Evolutionary conservation across 352 stramenopile species (phyloP), one percentile per base, ranked within the genome.

Genomic region (Phytophthora pluvialis): DNA sequence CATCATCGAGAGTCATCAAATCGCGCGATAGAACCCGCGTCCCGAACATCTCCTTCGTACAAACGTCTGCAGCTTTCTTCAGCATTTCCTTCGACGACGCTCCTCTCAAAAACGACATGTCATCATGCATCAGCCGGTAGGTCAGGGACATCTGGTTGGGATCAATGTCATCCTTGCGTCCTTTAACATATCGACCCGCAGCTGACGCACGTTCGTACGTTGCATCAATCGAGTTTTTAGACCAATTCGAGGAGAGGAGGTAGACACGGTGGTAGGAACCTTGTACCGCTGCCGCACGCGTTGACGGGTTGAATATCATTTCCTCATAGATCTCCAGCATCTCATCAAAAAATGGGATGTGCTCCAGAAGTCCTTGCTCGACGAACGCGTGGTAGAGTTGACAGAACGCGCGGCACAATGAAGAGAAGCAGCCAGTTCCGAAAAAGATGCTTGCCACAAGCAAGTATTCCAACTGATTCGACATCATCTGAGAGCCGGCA

Each of bases 11-110:
- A 7, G 56, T 71, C 12, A 80, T 46, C 28, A 80, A 51, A n/a
- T 78, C 71, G 1, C 68, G 58, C 6, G 75, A 80, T 8, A 80
- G 42, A 3, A 80, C 61, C 10, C 64, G 75, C 4, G 68, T 67
- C 18, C 67, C 31, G 16, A 71, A 64, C 2, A 78, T 25, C 29
- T 83, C 72, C 1, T 50, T 45, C 2, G 40, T 56, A n/a, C 45
- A 73, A 31, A 79, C 44, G n/a, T 68, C 36, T 0, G 75, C 51
- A 0, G 75, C 65, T 4, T 57, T 49, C 1, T 11, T 56, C 1
- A 83, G 55, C 25, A 73, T 26, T 3, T n/a, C 21, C 40, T 78
- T 73, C 12, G 45, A 46, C 11, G 61, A 64, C 12, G 50, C 15
- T 11, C 45, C 39, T 18, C 55, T 58, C 0, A 80, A 56, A 25